phyloP scores from a whole-genome alignment of 805 yeast genomes.

The Lipomyces mesembrius region DNA sequence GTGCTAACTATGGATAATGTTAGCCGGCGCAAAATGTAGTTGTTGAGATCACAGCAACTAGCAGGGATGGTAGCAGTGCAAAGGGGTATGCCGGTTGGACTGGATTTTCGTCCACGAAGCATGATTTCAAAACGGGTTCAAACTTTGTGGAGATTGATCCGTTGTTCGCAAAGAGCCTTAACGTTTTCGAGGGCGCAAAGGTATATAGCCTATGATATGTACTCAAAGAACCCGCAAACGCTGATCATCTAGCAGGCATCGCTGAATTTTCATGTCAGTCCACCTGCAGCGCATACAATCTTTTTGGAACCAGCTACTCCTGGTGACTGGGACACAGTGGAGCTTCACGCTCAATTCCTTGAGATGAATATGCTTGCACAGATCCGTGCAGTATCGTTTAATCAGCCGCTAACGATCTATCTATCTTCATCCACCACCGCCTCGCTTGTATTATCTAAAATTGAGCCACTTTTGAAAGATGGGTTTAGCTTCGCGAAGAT shows the following conservation, averaged over 20 bases:
- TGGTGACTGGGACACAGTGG: conserved; percentile 90
- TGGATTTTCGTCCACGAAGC: conserved; percentile 53
- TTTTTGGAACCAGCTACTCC: conserved; percentile 76
- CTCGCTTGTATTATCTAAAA: conserved; percentile 56
- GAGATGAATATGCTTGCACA: conserved; percentile 79
- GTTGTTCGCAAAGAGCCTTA: conserved; percentile 59
- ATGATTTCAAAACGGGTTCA: conserved; percentile 32
- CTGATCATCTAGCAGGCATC: conserved; percentile 40
- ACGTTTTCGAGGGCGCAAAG: conserved; percentile 51
- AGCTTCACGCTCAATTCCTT: conserved; percentile 73
- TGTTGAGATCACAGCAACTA: conserved; percentile 49
- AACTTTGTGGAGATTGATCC: conserved; percentile 66
- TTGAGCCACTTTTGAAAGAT: conserved; percentile 49
- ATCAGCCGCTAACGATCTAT: conserved; percentile 59
- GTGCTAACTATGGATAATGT: conserved; percentile 7
- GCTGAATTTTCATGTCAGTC: conserved; percentile 55
- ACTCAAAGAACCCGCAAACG: not conserved
- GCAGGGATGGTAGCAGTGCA: conserved; percentile 32
- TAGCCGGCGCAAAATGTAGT: conserved; percentile 60
- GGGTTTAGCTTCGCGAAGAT: conserved; percentile 53
- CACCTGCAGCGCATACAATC: conserved; percentile 62
- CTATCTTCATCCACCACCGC: conserved; percentile 68
- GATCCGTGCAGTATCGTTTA: conserved; percentile 68
- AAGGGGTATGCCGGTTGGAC: conserved; percentile 66
- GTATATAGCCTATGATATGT: conserved; percentile 18